Base-by-base conservation (phyloP, 1,284 basidiomycete genomes). In the Melampsora americana region DNA sequence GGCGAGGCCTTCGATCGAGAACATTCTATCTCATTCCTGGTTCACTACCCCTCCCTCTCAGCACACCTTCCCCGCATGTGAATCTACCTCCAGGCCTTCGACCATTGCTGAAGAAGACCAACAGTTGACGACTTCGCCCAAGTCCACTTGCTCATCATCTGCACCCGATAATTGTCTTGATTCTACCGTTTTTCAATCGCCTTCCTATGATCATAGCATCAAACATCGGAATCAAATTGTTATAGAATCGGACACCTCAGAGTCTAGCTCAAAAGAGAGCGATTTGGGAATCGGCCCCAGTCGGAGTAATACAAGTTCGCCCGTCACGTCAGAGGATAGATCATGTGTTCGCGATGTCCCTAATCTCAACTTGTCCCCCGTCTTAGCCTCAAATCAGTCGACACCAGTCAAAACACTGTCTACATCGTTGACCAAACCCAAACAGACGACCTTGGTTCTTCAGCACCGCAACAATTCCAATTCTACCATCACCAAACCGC, bases 1-100 rank as follows among this genome's bases (percentile, higher is more conserved):
- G 5, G 88, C 89, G 72, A 90, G 96, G 2, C 85, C 89, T 12
- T 87, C 89, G 1, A 94, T 99, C 79, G 87, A 91, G 30, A 89
- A 90, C 79, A 96, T 99, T 68, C 87, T 99, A 28, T 85, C 87
- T 0, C 95, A 97, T 82, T 85, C 90, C 0, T 99, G 95, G 95
- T 99, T 98, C 84, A 88, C 87, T n/a, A 78, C 82, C 82, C 79
- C 79, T 23, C 78, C 78, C 30, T 26, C 66, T n/a, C 78, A 77
- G 18, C 80, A 81, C 28, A 62, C 78, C 62, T 79, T 81, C 50
- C 23, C 78, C 64, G 72, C 59, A 28, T n/a, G 53, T n/a, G 65
- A 72, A 26, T 59, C 60, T 39, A 39, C 65, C 42, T 66, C 62
- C 12, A 73, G 71, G 20, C 71, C 71, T 23, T 73, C 71, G n/a